Evolutionary conservation across 1,284 basidiomycete species (phyloP).

Genomic region (Papiliotrema terrestris): DNA sequence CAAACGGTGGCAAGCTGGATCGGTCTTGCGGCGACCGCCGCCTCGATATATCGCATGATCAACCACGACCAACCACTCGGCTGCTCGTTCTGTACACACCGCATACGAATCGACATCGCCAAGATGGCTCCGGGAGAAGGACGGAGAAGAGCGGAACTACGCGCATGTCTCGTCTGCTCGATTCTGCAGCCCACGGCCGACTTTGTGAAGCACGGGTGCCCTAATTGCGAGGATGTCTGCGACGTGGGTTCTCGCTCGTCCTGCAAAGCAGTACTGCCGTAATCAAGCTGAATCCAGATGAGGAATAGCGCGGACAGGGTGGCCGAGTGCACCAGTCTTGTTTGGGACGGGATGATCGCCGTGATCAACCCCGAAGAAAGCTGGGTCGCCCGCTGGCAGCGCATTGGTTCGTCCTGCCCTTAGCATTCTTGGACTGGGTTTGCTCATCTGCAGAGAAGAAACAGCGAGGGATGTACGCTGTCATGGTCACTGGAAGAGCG

Average conservation of each 20-base stretch:
- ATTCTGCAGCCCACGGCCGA: slow-evolving; percentile 80
- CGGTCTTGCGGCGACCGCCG: no score
- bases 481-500: slow-evolving; percentile 77
- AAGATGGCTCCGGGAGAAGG: slow-evolving; percentile 8
- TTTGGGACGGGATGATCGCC: slow-evolving; percentile 89
- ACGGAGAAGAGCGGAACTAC: slow-evolving; percentile 53
- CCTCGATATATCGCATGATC: no score
- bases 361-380: slow-evolving; percentile 83
- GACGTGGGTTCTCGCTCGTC: slow-evolving; percentile 59
- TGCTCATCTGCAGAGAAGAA: slow-evolving; percentile 63
- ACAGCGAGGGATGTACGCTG: slow-evolving; percentile 80
- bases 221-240: slow-evolving; percentile 94
- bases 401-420: slow-evolving; percentile 63
- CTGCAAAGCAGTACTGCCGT: not conserved
- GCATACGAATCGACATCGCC: not conserved
- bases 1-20: slow-evolving; percentile 5
- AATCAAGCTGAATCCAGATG: slow-evolving; percentile 58
- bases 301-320: slow-evolving; percentile 82
- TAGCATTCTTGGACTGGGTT: not conserved
- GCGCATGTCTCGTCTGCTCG: slow-evolving; percentile 90
- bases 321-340: slow-evolving; percentile 81
- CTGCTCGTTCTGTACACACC: no score
- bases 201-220: slow-evolving; percentile 82
- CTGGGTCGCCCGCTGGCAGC: slow-evolving; percentile 94
- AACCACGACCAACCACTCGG: no score